Evolutionary conservation across 352 stramenopile genomes (phyloP).

Genomic region (Globisporangium uncinulatum): DNA sequence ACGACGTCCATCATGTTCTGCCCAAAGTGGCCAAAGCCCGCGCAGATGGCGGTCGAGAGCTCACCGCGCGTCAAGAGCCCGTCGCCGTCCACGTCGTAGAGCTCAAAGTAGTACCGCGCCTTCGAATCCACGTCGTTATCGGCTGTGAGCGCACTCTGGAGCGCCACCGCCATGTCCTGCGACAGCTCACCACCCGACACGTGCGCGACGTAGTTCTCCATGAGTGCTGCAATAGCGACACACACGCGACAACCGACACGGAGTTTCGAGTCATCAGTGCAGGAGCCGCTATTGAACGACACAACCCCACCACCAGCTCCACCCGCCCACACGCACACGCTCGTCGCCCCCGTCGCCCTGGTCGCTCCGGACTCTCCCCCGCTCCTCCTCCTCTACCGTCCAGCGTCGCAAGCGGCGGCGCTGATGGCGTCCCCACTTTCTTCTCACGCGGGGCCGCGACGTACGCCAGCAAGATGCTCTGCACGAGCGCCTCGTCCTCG

Average conservation of each 20-base stretch:
- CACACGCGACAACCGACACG: too few relatives aligned
- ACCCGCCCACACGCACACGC: not conserved
- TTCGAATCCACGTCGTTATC: slow-evolving; percentile 25
- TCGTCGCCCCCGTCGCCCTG: not conserved
- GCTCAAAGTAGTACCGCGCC: slow-evolving; percentile 35
- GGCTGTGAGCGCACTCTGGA: slow-evolving; percentile 17
- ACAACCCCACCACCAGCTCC: too few relatives aligned
- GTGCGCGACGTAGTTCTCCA: slow-evolving; percentile 13
- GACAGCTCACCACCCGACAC: slow-evolving; percentile 19
- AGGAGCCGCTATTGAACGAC: too few relatives aligned
- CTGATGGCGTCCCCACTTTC: not conserved
- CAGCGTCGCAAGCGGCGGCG: not conserved
- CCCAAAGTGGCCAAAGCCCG: slow-evolving; percentile 34
- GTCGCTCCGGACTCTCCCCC: not conserved
- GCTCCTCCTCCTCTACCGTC: not conserved
- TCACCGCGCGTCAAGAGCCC: slow-evolving; percentile 24
- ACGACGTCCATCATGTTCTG: slow-evolving; percentile 32
- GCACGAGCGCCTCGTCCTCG: slow-evolving; percentile 16
- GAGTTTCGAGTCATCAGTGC: too few relatives aligned
- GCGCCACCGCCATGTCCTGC: slow-evolving; percentile 25
- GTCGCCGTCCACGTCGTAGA: slow-evolving; percentile 28
- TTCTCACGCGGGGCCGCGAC: slow-evolving; percentile 12
- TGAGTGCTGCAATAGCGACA: slow-evolving; percentile 2
- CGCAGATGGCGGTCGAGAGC: slow-evolving; percentile 28
- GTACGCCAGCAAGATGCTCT: slow-evolving; percentile 25